Evolutionary conservation across 2,329 filamentous ascomycete species (phyloP).

Genomic region (Phaeoacremonium minimum): DNA sequence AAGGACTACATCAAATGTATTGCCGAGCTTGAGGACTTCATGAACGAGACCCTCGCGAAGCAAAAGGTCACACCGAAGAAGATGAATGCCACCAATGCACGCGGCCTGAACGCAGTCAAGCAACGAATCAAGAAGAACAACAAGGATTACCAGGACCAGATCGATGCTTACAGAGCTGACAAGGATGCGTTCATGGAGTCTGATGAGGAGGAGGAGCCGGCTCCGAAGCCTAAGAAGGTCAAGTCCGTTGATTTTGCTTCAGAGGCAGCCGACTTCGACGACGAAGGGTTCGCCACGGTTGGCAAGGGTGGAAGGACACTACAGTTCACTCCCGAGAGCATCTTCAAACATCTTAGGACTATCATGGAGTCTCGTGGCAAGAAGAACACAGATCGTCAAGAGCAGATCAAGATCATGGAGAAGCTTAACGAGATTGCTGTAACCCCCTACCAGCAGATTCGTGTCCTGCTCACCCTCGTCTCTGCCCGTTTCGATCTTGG

Average conservation of each 20-base stretch:
- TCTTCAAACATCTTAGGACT: conserved; percentile 89
- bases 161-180: conserved; percentile 81
- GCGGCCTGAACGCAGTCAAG: conserved; percentile 93
- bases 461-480: conserved; percentile 85
- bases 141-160: conserved; percentile 85
- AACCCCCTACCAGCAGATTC: conserved; percentile 90
- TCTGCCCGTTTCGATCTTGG: conserved; percentile 93
- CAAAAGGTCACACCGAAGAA: conserved; percentile 96
- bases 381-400: conserved; percentile 94
- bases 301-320: conserved; percentile 85
- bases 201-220: conserved; percentile 67
- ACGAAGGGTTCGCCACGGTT: conserved; percentile 85
- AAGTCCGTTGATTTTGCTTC: conserved; percentile 41
- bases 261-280: conserved; percentile 54
- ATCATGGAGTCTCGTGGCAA: conserved; percentile 96
- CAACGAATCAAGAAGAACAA: conserved; percentile 99
- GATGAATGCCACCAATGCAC: conserved; percentile 95
- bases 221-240: conserved; percentile 47
- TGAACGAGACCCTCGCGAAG: conserved; percentile 92
- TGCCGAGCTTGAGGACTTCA: conserved; percentile 87
- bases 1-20: conserved; percentile 92
- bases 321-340: conserved; percentile 93
- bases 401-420: conserved; percentile 98
- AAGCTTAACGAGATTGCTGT: conserved; percentile 85
- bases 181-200: conserved; percentile 87